Conservation (phyloP, 148 eudicot species). For the Camellia granthamiana region DNA sequence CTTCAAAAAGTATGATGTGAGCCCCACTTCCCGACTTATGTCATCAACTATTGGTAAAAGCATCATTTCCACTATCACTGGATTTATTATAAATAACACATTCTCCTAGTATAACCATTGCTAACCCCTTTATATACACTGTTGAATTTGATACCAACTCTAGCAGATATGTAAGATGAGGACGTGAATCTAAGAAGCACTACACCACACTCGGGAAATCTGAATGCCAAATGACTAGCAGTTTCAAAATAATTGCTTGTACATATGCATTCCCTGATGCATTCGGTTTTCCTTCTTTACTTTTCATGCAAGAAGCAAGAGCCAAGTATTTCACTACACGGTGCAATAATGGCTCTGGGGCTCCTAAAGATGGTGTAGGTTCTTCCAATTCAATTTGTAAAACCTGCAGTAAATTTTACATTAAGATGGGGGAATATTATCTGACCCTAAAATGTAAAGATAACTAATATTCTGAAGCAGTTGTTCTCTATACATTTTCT, state of each 20-base stretch:
- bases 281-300: conserved; percentile 63
- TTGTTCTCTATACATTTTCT: neutral
- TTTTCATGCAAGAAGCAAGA: conserved; percentile 75
- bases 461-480: neutral
- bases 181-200: conserved; percentile 83
- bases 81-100: conserved; percentile 70
- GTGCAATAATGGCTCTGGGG: conserved; percentile 88
- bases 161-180: conserved; percentile 78
- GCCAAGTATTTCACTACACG: conserved; percentile 93
- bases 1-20: conserved; percentile 71
- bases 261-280: conserved; percentile 37
- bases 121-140: conserved; percentile 64
- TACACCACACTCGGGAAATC: conserved; percentile 76
- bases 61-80: conserved; percentile 58
- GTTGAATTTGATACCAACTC: conserved; percentile 69
- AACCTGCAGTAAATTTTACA: conserved; percentile 46
- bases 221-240: conserved; percentile 76
- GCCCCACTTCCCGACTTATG: conserved; percentile 82
- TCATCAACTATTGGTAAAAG: conserved; percentile 70
- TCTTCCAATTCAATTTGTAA: conserved; percentile 71
- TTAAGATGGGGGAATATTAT: neutral
- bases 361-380: conserved; percentile 56
- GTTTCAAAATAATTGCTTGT: conserved; percentile 74
- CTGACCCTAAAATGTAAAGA: no score
- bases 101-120: conserved; percentile 79